Evolutionary conservation across 352 stramenopile species (phyloP).

Genomic region (Phytophthora rubi): DNA sequence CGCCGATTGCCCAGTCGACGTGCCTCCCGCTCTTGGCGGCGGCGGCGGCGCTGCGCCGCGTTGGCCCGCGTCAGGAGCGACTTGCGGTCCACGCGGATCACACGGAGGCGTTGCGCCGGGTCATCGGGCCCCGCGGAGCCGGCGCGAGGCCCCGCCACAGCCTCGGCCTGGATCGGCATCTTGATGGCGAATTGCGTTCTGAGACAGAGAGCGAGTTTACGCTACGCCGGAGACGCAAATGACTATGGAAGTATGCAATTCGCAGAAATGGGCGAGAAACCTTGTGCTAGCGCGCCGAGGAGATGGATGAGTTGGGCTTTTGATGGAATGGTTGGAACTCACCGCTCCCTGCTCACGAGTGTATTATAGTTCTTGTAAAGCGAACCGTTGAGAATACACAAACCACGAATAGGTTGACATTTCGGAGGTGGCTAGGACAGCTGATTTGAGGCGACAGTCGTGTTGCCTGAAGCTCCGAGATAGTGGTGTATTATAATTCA

Average conservation of each 20-base stretch:
- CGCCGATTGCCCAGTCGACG: slow-evolving; percentile 24
- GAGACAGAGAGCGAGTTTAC: slow-evolving; percentile 9
- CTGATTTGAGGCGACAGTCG: no score
- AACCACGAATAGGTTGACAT: no score
- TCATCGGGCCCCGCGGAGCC: slow-evolving; percentile 6
- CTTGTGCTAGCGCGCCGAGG: no score
- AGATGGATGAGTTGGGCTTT: not conserved
- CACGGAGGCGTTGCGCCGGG: slow-evolving; percentile 27
- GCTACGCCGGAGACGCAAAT: not conserved
- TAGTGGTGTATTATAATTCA: no score
- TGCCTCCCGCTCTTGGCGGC: slow-evolving; percentile 31
- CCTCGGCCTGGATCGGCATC: slow-evolving; percentile 34
- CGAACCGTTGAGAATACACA: no score
- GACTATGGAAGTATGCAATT: not conserved
- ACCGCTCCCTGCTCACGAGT: no score
- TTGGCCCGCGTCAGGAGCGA: slow-evolving; percentile 28
- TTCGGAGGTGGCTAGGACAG: no score
- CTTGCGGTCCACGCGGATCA: slow-evolving; percentile 58
- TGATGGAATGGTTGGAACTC: not conserved
- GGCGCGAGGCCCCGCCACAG: slow-evolving; percentile 15
- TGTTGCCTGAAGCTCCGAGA: no score
- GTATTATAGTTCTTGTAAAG: no score
- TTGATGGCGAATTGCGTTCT: slow-evolving; percentile 22
- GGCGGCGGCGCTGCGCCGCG: slow-evolving; percentile 25
- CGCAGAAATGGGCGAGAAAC: not conserved